A percentile compares a stretch with the other conserved stretches of the same genome.
Conservation (phyloP, 2,329 filamentous ascomycete genomes). For the Fusarium duplospermum region DNA sequence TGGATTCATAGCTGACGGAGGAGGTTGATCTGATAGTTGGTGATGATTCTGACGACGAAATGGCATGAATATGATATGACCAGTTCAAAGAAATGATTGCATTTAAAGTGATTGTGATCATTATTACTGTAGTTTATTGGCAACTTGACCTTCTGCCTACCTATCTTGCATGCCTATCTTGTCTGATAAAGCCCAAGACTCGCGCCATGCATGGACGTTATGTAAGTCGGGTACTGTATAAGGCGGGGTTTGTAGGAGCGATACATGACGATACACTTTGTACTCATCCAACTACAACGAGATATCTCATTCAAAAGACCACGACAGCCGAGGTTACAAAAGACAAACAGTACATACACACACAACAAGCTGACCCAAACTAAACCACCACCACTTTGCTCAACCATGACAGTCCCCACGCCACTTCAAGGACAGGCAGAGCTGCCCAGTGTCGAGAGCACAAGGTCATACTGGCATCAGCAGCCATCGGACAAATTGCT, state of each 20-base stretch:
- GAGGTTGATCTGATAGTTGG: constrained; percentile 43
- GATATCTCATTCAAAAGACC: background rate
- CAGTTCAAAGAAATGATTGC: constrained; percentile 32
- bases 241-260: background rate
- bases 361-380: background rate
- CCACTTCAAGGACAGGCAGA: constrained; percentile 56
- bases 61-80: constrained; percentile 51
- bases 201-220: background rate
- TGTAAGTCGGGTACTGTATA: background rate
- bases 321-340: background rate
- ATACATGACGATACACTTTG: background rate
- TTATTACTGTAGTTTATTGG: background rate
- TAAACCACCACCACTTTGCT: background rate
- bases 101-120: background rate
- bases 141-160: background rate
- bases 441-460: constrained; percentile 71
- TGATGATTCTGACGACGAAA: constrained; percentile 48
- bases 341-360: background rate
- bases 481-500: constrained; percentile 73
- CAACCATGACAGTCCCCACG: constrained; percentile 47
- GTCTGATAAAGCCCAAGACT: background rate
- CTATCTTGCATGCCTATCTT: background rate
- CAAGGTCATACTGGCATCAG: constrained; percentile 79
- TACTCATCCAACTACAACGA: background rate
- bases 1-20: background rate